Evolutionary conservation across 495 filamentous ascomycete genomes (phyloP).

Genomic region (Aspergillus saccharolyticus): DNA sequence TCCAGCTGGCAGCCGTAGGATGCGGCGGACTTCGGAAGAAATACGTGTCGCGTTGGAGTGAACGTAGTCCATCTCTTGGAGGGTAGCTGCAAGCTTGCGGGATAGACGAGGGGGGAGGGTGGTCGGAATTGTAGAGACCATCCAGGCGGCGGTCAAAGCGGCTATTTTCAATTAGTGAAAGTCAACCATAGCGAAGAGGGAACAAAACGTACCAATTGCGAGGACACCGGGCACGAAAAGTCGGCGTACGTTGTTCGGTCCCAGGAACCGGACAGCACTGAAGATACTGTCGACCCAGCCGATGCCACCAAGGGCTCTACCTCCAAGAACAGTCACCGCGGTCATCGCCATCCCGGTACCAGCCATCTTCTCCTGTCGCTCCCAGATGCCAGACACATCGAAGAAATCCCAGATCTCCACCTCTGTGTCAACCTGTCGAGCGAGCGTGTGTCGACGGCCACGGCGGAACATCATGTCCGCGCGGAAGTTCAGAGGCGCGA

Average conservation of each 20-base stretch:
- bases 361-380: constrained; percentile 89
- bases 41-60: constrained; percentile 84
- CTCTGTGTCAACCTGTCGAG: constrained; percentile 77
- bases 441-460: constrained; percentile 66
- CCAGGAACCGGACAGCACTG: constrained; percentile 71
- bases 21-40: constrained; percentile 73
- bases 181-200: not conserved
- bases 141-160: constrained; percentile 66
- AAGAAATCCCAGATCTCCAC: constrained; percentile 92
- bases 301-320: constrained; percentile 72
- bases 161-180: constrained; percentile 49
- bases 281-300: constrained; percentile 86
- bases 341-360: constrained; percentile 92
- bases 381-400: constrained; percentile 74
- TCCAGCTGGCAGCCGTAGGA: constrained; percentile 78
- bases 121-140: constrained; percentile 77
- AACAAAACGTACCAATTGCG: constrained; percentile 60
- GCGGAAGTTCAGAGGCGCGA: constrained; percentile 76
- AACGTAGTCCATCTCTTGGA: constrained; percentile 81
- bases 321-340: constrained; percentile 78
- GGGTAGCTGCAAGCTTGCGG: constrained; percentile 72
- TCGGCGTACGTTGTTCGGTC: constrained; percentile 74
- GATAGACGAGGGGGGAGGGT: constrained; percentile 84
- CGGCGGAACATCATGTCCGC: constrained; percentile 88
- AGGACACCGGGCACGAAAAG: constrained; percentile 77